Conservation (phyloP, 108 stramenopile genomes). For the Schizochytrium sp. region DNA sequence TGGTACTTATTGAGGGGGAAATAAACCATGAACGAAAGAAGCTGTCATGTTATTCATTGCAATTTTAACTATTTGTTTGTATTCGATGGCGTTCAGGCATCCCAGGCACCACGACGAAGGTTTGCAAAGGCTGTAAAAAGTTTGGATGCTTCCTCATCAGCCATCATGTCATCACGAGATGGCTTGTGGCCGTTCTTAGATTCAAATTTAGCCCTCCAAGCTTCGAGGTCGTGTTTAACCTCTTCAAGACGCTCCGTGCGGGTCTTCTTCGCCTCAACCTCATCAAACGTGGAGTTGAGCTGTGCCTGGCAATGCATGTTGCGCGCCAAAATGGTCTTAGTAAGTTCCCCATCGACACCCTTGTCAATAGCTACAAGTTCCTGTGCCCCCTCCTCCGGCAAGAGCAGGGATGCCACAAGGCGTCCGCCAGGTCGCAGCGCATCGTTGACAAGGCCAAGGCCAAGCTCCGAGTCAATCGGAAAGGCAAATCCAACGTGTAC, state of each 20-base stretch:
- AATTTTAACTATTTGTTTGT: too few relatives aligned
- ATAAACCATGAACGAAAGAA: too few relatives aligned
- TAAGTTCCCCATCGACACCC: neutral
- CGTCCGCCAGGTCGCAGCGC: conserved; percentile 20
- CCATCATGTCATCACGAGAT: conserved; percentile 11
- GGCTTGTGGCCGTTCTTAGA: neutral
- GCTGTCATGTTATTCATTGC: too few relatives aligned
- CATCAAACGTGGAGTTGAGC: neutral
- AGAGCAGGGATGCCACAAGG: conserved; percentile 13
- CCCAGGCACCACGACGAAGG: conserved; percentile 29
- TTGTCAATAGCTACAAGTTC: conserved; percentile 56
- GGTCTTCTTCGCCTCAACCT: conserved; percentile 21
- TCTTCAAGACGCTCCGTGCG: conserved; percentile 37
- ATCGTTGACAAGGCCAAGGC: neutral
- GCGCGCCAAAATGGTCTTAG: conserved; percentile 35
- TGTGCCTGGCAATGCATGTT: conserved; percentile 41
- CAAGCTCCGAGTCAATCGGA: conserved; percentile 11
- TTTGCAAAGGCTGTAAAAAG: conserved; percentile 11
- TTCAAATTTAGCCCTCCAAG: conserved; percentile 9
- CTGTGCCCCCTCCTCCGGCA: neutral
- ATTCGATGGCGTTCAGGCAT: neutral
- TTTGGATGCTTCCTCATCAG: neutral
- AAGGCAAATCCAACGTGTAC: conserved; percentile 34
- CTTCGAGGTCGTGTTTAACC: conserved; percentile 7
- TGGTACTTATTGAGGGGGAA: too few relatives aligned